These are phyloP conservation scores for Candida tallmaniae DNA, from an alignment of 805 yeast species.

Conservation along the genomic window DNA sequence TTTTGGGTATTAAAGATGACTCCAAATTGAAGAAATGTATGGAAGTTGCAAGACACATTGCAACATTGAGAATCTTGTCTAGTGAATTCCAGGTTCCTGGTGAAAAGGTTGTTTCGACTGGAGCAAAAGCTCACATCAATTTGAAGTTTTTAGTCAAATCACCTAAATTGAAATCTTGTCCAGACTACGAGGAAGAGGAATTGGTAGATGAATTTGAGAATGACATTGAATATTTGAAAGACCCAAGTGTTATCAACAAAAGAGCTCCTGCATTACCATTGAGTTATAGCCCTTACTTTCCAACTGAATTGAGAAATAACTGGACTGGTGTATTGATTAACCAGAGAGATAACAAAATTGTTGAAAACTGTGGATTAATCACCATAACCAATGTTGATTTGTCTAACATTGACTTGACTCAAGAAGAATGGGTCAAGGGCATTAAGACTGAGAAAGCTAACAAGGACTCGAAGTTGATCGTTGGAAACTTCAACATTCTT, in stretches of 20 bases:
- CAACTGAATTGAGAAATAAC: constrained; percentile 41
- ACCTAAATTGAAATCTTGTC: constrained; percentile 59
- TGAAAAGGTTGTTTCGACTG: constrained; percentile 65
- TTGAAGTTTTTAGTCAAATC: constrained; percentile 74
- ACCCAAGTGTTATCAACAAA: constrained; percentile 64
- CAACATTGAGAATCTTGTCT: constrained; percentile 60
- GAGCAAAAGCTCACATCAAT: constrained; percentile 67
- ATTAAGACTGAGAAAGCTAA: constrained; percentile 12
- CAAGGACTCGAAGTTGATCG: constrained; percentile 23
- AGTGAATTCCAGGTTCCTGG: constrained; percentile 86
- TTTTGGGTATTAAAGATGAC: constrained; percentile 50
- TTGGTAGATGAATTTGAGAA: constrained; percentile 56
- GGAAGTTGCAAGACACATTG: constrained; percentile 59
- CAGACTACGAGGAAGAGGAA: constrained; percentile 36
- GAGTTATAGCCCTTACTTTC: constrained; percentile 75
- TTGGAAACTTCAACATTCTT: constrained; percentile 75
- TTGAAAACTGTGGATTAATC: constrained; percentile 56
- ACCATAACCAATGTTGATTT: constrained; percentile 48
- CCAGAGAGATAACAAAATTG: constrained; percentile 77
- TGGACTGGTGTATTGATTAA: constrained; percentile 70
- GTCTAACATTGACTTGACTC: constrained; percentile 50
- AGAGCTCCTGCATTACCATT: constrained; percentile 66
- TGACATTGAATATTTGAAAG: constrained; percentile 59
- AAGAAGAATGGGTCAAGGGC: constrained; percentile 47
- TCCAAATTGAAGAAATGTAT: constrained; percentile 45